phyloP scores from a whole-genome alignment of 2,329 filamentous ascomycete species.

The Pezicula radicicola region DNA sequence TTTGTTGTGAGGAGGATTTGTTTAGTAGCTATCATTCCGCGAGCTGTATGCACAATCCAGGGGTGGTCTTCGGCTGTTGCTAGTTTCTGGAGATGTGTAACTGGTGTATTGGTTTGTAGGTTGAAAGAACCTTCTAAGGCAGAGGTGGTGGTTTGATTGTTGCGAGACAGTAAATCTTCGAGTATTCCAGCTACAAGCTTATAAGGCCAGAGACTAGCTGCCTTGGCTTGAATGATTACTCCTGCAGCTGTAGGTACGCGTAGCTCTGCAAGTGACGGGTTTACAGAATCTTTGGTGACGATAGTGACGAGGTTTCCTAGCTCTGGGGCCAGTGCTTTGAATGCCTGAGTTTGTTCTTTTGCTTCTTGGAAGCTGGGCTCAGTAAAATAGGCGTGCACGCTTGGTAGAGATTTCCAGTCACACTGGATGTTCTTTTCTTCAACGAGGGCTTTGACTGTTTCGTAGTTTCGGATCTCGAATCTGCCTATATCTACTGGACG shows the following conservation, averaged over 20 bases:
- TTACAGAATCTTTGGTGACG: constrained; percentile 26
- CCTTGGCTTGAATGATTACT: constrained; percentile 61
- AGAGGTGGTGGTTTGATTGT: background rate
- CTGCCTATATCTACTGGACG: constrained; percentile 56
- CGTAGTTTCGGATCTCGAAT: constrained; percentile 72
- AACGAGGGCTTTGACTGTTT: constrained; percentile 56
- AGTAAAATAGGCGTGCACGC: constrained; percentile 62
- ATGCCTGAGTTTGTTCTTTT: constrained; percentile 43
- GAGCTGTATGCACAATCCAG: constrained; percentile 65
- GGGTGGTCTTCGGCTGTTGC: constrained; percentile 12
- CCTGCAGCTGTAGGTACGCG: constrained; percentile 56
- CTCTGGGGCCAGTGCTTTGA: constrained; percentile 51
- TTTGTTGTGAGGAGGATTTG: constrained; percentile 78
- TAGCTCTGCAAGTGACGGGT: constrained; percentile 43
- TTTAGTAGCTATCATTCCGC: constrained; percentile 60
- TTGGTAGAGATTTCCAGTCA: constrained; percentile 63
- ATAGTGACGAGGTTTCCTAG: constrained; percentile 43
- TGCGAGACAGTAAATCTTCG: constrained; percentile 34
- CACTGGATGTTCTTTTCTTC: constrained; percentile 58
- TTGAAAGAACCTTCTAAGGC: constrained; percentile 49
- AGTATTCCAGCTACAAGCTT: constrained; percentile 77
- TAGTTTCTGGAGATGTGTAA: constrained; percentile 42
- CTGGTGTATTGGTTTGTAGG: constrained; percentile 72
- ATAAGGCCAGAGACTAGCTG: constrained; percentile 77
- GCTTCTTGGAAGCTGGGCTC: constrained; percentile 52